Evolutionary conservation across 495 filamentous ascomycete genomes (phyloP), one percentile per base, ranked within the genome.

Genomic region (Choiromyces venosus): DNA sequence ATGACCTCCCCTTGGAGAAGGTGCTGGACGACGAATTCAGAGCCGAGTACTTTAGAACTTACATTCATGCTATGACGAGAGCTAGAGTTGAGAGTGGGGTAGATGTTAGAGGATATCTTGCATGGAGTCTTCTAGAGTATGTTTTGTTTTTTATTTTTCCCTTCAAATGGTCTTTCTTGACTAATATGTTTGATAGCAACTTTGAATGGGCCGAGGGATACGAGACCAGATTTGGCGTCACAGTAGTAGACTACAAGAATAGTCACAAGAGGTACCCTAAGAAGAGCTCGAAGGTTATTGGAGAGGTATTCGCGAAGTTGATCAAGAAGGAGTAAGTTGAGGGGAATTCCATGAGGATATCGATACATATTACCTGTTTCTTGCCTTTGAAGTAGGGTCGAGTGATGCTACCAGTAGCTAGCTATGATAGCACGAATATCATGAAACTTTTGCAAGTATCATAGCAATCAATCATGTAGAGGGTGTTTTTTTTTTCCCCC

Each of bases 181-280:
- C 37, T 67, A 42, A 35, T 44, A 10, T 35, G 25, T 7, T 38
- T 73, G 64, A 14, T 44, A 74, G 68, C 56, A 75, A 80, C 39
- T 66, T 81, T 81, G 84, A 85, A 80, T 86, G 85, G 85, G 85
- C 84, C 0, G 85, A 84, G 74, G 85, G 84, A n/a, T 85, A 84
- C 77, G 77, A 79, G 25, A 84, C 85, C 56, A 79, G 84, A n/a
- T 86, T 86, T 70, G 84, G 85, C 5, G 80, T 81, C 33, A 85
- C 83, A 0, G 84, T 77, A 36, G 81, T 85, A 33, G 85, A 86
- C 75, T 86, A 82, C 38, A 80, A 84, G 76, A 81, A 82, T 16
- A 76, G 81, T n/a, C 81, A 85, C 52, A 86, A 86, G 78, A 85
- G 85, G 29, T 81, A 85, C 72, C 84, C 85, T 12, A 86, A 86